Base-by-base conservation (phyloP, 2,329 filamentous ascomycete species). In the Cytospora chrysosperma region DNA sequence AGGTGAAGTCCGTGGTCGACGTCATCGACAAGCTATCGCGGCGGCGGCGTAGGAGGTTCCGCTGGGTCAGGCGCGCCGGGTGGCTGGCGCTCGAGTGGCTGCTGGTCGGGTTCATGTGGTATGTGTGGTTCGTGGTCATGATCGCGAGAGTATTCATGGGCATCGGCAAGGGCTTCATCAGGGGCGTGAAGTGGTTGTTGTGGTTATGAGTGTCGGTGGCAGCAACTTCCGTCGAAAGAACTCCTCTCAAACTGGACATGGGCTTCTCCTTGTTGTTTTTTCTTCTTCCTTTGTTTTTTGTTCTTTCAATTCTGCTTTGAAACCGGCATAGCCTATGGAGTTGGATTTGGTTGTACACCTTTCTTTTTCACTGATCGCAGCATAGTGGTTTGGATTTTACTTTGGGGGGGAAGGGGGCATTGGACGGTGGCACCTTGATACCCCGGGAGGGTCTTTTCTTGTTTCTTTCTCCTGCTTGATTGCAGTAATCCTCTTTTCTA, bases 31-130 rank as follows among this genome's bases (percentile, higher is more conserved):
- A 90, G 71, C 88, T 91, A 80, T 82, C 93, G 58, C 82, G 91
- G 64, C 82, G 90, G 64, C 82, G 92, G 59, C 82, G 87, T 17
- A 76, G 87, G 32, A 77, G 86, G 63, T 86, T 95, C 71, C 82
- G 91, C 61, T 93, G 92, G 87, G 76, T 93, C 27, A 82, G 92
- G 47, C 82, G 91, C 17, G 86, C 87, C 0, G 88, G 92, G 17
- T 98, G 93, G 84, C 86, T 93, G 61, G 77, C 89, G 24, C 85
- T 97, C 19, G 94, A 98, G 79, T 97, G 93, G 92, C 79, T 87
- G 56, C 82, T 98, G 21, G 87, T 98, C 47, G 91, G 90, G 4
- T 85, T 96, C 69, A 92, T 98, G 88, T 97, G 95, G 93, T 92
- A 90, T 76, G 88, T 96, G 19, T 98, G 94, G 93, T 86, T 96